Evolutionary conservation across 2,329 filamentous ascomycete genomes (phyloP), one percentile per base, ranked within the genome.

Genomic region (Epichloe gansuensis): DNA sequence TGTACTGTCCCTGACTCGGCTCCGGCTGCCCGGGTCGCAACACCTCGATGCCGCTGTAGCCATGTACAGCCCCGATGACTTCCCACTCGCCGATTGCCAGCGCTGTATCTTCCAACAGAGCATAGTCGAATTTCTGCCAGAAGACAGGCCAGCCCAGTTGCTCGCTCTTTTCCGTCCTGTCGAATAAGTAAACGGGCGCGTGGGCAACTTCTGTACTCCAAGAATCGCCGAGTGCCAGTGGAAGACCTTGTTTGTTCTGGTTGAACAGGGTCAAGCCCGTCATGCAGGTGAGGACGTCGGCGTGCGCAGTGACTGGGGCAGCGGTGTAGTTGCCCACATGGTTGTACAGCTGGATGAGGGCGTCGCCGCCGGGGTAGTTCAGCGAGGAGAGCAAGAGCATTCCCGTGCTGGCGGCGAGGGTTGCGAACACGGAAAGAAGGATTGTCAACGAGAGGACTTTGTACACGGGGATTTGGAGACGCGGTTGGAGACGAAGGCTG

Each of bases 321-420:
- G 59, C 53, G 7, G 62, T 34, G 8, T 58, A 55, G 39, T 63
- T 54, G 34, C 55, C 50, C 48, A 66, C 56, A 28, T 69, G 59
- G 46, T 57, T 56, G 54, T 76, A 73, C 41, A 85, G 70, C 45
- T 75, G 72, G 8, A 68, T 59, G 23, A 97, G 74, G 2, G 91
- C 93, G 54, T 87, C 80, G 23, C 88, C 93, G 47, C 93, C 93
- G 1, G 93, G 93, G 64, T 98, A 98, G 70, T 96, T 98, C 53
- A 94, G 81, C 13, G 87, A 85, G 0, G 90, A 95, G 55, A 94
- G 72, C 31, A 85, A 76, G 2, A 96, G 81, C 69, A 95, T 81
- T 35, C 70, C 76, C 3, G 75, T 73, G 53, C 85, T 88, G 38
- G 79, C 72, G 5, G 73, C 69, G 55, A 87, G 79, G 1, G 82